Evolutionary conservation across 139 green algal species (phyloP).

Genomic region (Chlamydomonas sp.): DNA sequence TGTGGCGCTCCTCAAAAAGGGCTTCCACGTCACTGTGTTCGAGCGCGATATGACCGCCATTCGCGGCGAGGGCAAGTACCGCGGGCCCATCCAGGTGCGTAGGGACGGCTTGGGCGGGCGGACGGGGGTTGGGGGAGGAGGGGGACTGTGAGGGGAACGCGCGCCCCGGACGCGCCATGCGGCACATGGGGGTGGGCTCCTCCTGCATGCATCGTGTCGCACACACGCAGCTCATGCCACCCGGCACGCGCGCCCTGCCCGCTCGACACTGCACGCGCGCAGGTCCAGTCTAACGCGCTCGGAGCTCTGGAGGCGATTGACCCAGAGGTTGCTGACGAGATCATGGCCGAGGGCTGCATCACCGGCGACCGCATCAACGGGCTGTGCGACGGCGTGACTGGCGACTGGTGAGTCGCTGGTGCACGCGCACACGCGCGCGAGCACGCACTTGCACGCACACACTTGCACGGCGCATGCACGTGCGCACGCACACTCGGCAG

Average conservation of each 20-base stretch:
- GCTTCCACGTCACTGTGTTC: constrained; percentile 73
- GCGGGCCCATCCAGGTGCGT: constrained; percentile 83
- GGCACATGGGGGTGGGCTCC: too few species aligned
- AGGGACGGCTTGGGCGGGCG: too few species aligned
- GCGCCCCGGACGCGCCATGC: too few species aligned
- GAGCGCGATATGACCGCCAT: constrained; percentile 90
- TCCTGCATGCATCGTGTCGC: too few species aligned
- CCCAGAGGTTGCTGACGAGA: constrained; percentile 45
- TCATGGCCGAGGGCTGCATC: constrained; percentile 68
- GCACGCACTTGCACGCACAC: too few species aligned
- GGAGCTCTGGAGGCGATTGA: constrained; percentile 82
- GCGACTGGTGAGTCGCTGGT: constrained; percentile 67
- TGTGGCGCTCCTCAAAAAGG: constrained; percentile 70
- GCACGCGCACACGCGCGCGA: neutral
- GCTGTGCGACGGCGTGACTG: constrained; percentile 77
- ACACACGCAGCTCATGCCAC: too few species aligned
- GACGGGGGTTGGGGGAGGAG: too few species aligned
- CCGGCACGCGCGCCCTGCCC: too few species aligned
- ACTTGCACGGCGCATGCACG: too few species aligned
- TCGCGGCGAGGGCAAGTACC: constrained; percentile 87
- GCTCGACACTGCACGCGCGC: too few species aligned
- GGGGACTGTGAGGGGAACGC: too few species aligned
- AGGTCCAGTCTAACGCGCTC: constrained; percentile 87
- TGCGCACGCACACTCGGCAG: too few species aligned
- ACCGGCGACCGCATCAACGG: constrained; percentile 88